Conservation (phyloP, 2,329 filamentous ascomycete species). For the Graphilbum ipis-grandicollis region DNA sequence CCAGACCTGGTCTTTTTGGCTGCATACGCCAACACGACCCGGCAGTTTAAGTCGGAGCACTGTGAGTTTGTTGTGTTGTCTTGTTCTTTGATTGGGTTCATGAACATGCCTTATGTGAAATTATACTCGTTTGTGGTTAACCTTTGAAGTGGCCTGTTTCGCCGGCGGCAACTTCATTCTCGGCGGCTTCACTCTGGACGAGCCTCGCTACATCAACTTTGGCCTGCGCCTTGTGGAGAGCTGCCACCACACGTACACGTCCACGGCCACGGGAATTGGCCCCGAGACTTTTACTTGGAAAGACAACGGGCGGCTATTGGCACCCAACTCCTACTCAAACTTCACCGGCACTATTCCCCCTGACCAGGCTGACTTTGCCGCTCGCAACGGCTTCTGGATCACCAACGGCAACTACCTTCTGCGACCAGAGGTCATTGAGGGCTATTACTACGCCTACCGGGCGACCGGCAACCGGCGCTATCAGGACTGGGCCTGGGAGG, state of each 20-base stretch:
- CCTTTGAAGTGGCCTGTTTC: conserved; percentile 74
- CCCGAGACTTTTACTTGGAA: conserved; percentile 56
- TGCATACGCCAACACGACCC: conserved; percentile 29
- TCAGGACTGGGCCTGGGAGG: conserved; percentile 72
- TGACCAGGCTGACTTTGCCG: conserved; percentile 40
- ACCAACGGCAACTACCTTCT: conserved; percentile 43
- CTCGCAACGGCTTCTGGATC: conserved; percentile 56
- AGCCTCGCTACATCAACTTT: conserved; percentile 52
- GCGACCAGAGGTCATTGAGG: conserved; percentile 68
- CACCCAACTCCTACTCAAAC: conserved; percentile 15
- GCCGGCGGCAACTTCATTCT: conserved; percentile 75
- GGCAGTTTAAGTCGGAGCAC: conserved; percentile 29
- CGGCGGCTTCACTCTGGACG: conserved; percentile 51
- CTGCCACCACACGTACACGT: conserved; percentile 57
- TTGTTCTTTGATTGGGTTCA: too few species aligned
- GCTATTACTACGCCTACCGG: conserved; percentile 74
- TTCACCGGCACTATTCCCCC: conserved; percentile 25
- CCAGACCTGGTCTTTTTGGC: conserved; percentile 59
- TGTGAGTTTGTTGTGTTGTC: too few species aligned
- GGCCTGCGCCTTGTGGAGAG: conserved; percentile 54
- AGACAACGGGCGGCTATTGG: conserved; percentile 19
- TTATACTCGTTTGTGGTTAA: too few species aligned
- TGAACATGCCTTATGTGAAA: neutral
- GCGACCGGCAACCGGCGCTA: conserved; percentile 60
- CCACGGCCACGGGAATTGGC: conserved; percentile 55